Evolutionary conservation across 2,329 filamentous ascomycete species (phyloP), one percentile per base, ranked within the genome.

Genomic region (Hawksworthiomyces lignivorus): DNA sequence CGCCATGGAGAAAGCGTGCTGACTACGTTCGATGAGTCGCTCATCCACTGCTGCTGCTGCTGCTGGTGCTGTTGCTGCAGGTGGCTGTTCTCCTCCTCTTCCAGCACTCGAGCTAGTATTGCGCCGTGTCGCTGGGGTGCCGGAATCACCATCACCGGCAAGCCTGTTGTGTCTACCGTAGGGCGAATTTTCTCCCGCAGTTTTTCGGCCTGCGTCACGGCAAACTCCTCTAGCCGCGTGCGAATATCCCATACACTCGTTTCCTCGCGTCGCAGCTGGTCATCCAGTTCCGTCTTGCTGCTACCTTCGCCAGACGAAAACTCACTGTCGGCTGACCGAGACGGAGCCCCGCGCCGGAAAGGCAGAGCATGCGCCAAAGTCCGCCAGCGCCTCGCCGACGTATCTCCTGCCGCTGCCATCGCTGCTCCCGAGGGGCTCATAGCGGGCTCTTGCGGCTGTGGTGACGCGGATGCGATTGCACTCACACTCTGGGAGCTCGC

Each of bases 61-160:
- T 37, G 36, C 33, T 41, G 35, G 15, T 36, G 28, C 10, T 36
- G 48, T 27, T 41, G 42, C 10, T 24, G 31, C 18, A 39, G 44
- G 27, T 39, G 36, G 27, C 47, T 36, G 24, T 43, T 46, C 39
- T 61, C 67, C 43, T 77, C 72, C 46, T 80, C 75, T 45, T 77
- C 73, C 3, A 77, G 57, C 7, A 80, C 63, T 41, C 72, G 67
- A n/a, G 71, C 69, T 4, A 80, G 56, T 35, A 74, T 72, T 0
- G 71, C 68, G 5, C 76, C 75, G 44, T 68, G 64, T n/a, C 78
- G 68, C 27, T 70, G 68, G 15, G 78, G 78, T 1, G 78, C 76
- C 3, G 78, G 77, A 12, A 82, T 80, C 7, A 80, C 69, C 15
- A 67, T 76, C 2, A 77, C 69, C 2, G 77, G 75, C 15, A 82